phyloP scores from a whole-genome alignment of 495 filamentous ascomycete genomes.

The Trichoderma asperelloides region DNA sequence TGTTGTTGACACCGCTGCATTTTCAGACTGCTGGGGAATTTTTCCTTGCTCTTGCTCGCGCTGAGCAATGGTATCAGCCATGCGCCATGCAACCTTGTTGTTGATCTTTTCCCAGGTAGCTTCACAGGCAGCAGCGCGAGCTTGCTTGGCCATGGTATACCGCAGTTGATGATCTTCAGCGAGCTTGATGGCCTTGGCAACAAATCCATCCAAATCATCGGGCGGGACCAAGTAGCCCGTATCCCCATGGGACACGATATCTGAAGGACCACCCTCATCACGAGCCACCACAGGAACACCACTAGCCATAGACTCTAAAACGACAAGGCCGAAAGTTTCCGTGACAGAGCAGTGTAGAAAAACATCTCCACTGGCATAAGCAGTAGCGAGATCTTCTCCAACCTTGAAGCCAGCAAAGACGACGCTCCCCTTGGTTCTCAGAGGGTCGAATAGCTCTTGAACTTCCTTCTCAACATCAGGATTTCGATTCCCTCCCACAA shows the following conservation, averaged over 20 bases:
- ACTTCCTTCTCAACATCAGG: conserved; percentile 46
- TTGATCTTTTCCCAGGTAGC: conserved; percentile 59
- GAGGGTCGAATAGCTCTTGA: conserved; percentile 37
- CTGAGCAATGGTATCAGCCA: conserved; percentile 41
- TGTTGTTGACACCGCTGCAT: background rate
- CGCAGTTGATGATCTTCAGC: conserved; percentile 29
- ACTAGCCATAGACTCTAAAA: conserved; percentile 58
- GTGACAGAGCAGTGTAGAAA: conserved; percentile 59
- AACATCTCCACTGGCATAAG: conserved; percentile 52
- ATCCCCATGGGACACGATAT: conserved; percentile 46
- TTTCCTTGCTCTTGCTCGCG: conserved; percentile 18
- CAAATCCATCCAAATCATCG: conserved; percentile 44
- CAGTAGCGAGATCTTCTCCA: conserved; percentile 42
- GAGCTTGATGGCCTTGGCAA: conserved; percentile 33
- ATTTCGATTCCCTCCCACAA: conserved; percentile 56
- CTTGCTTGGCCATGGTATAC: conserved; percentile 27
- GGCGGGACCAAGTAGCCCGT: conserved; percentile 51
- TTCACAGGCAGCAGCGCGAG: conserved; percentile 43
- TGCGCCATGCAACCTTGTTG: conserved; percentile 49
- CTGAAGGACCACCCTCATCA: conserved; percentile 55
- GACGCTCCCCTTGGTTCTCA: conserved; percentile 37
- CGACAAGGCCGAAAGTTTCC: conserved; percentile 58
- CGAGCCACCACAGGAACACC: conserved; percentile 54
- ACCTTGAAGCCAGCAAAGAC: conserved; percentile 50
- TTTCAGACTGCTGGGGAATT: background rate